Percentiles rank a stretch among this genome's conserved stretches.
Evolutionary conservation across 768 basidiomycete species (phyloP).

Genomic region (Lanmaoa pseudosensibilis): DNA sequence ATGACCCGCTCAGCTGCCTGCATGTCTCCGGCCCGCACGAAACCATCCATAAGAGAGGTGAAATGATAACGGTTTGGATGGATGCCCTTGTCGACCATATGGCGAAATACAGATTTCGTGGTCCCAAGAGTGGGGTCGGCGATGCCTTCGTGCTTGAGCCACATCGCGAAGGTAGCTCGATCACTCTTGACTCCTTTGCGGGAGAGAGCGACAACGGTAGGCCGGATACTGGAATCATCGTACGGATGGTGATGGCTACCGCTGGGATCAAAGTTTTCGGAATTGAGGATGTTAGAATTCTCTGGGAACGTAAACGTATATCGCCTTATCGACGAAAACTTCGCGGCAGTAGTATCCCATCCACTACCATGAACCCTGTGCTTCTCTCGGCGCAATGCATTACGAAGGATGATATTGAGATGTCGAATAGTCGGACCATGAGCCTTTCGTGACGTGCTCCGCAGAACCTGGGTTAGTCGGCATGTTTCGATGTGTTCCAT

Average conservation of each 20-base stretch:
- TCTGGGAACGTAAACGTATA: constrained; percentile 6
- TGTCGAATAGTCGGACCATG: constrained; percentile 54
- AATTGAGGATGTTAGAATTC: constrained; percentile 17
- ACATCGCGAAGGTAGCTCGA: constrained; percentile 55
- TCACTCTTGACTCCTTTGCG: constrained; percentile 54
- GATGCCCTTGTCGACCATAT: constrained; percentile 66
- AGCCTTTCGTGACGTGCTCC: constrained; percentile 41
- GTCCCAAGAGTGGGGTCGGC: constrained; percentile 49
- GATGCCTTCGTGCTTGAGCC: constrained; percentile 62
- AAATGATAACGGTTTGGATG: constrained; percentile 74
- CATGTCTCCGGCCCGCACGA: constrained; percentile 58
- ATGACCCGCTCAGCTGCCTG: constrained; percentile 55
- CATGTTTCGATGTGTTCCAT: constrained; percentile 44
- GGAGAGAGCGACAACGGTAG: constrained; percentile 48
- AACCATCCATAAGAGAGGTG: constrained; percentile 75
- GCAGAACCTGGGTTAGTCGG: constrained; percentile 49
- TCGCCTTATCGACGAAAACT: constrained; percentile 36
- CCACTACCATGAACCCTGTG: constrained; percentile 42
- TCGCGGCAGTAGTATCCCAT: constrained; percentile 46
- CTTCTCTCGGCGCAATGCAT: constrained; percentile 54
- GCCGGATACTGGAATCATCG: constrained; percentile 35
- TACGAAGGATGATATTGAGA: constrained; percentile 54
- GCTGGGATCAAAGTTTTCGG: constrained; percentile 47
- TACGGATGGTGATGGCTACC: constrained; percentile 40
- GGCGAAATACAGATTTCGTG: constrained; percentile 54